Evolutionary conservation across 2,329 filamentous ascomycete genomes (phyloP), one percentile per base, ranked within the genome.

Genomic region (Gnomoniopsis sp.): DNA sequence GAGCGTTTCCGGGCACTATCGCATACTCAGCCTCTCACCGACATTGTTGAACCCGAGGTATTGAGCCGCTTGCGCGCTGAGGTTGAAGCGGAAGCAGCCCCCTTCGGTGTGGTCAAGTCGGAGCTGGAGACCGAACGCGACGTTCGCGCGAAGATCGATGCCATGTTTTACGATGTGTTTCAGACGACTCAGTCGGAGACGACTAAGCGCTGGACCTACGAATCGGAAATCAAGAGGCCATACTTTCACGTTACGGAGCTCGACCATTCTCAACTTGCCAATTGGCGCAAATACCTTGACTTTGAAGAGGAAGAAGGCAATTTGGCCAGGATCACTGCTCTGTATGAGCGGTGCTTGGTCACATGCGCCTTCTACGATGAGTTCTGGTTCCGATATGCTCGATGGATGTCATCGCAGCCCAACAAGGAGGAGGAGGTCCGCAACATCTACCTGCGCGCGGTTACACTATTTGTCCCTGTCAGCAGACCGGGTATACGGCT

Each of bases 241-340:
- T 99, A 98, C 72, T 99, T 97, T 77, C 93, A 97, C 70, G 91
- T 97, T 33, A 96, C 91, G 1, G 91, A 96, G 69, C 82, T 99
- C 10, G 93, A 97, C 66, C 87, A 95, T 61, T 77, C 84, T 10
- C 91, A 99, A 70, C 77, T 99, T 19, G 80, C 78, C 41, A 97
- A 96, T 73, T 99, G 95, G 95, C 86, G 90, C 67, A 96, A 96
- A 69, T 99, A 98, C 68, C 84, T 99, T 48, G 93, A 98, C 70
- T 98, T 96, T 66, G 95, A 99, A 71, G 95, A 99, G 75, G 76
- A 82, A 0, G 89, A 96, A 72, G 91, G 90, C 54, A 86, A 93
- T 64, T 91, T 87, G 65, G 74, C 80, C 15, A 85, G 95, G 60
- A 88, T 83, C 49, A 84, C 89, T 6, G 95, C 95, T 69, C 77